These are phyloP conservation scores for Spergularia bocconei DNA, from an alignment of 148 eudicot species.

Conservation along the genomic window DNA sequence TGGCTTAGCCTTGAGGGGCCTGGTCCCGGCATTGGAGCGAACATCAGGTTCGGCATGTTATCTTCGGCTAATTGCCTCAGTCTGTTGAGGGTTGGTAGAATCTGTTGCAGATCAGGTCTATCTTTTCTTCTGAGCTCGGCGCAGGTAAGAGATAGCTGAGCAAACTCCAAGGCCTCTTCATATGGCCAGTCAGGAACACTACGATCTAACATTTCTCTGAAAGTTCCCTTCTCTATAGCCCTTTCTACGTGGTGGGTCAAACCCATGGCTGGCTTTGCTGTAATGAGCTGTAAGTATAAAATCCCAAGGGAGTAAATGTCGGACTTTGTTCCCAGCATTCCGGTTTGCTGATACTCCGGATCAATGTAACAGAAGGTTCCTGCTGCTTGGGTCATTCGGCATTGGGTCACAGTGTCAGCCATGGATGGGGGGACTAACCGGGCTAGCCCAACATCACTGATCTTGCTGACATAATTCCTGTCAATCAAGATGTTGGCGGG, in stretches of 20 bases:
- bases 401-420: constrained; percentile 54
- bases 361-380: constrained; percentile 80
- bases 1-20: constrained; percentile 7
- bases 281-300: constrained; percentile 50
- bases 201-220: constrained; percentile 47
- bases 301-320: constrained; percentile 69
- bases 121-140: constrained; percentile 67
- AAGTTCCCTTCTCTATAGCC: constrained; percentile 46
- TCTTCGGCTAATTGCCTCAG: constrained; percentile 52
- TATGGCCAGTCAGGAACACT: constrained; percentile 52
- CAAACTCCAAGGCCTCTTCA: constrained; percentile 45
- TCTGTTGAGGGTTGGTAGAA: constrained; percentile 49
- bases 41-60: constrained; percentile 20
- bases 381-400: constrained; percentile 65
- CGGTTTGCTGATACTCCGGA: constrained; percentile 80
- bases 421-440: constrained; percentile 63
- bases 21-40: background rate
- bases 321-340: constrained; percentile 66
- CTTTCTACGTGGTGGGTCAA: constrained; percentile 49
- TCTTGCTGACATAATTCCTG: constrained; percentile 58
- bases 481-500: constrained; percentile 66
- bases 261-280: constrained; percentile 70
- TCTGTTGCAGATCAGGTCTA: constrained; percentile 57
- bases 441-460: constrained; percentile 67
- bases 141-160: constrained; percentile 50